A percentile compares a stretch with the other conserved stretches of the same genome.
Conservation (phyloP, 306 rosid species). For the Corylus heterophylla region DNA sequence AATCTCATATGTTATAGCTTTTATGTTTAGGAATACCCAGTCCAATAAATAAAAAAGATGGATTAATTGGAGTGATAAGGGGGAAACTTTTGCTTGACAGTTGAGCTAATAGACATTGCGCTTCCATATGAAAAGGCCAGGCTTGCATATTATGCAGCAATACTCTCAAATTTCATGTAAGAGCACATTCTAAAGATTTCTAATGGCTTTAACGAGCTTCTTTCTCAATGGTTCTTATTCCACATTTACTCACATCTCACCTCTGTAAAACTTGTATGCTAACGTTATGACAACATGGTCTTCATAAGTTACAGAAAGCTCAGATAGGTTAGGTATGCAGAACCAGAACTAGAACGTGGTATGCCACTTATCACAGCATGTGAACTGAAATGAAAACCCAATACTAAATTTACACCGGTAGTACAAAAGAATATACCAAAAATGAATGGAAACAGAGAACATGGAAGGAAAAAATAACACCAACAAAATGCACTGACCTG, state of each 20-base stretch:
- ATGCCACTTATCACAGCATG: not conserved
- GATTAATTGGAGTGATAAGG: not conserved
- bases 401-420: conserved; percentile 9
- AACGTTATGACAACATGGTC: not conserved
- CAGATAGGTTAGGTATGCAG: not conserved
- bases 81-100: not conserved
- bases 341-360: not conserved
- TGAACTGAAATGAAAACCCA: conserved; percentile 2
- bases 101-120: not conserved
- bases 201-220: not conserved
- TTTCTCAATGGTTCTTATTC: not conserved
- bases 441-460: not conserved
- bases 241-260: not conserved
- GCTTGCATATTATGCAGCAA: not conserved
- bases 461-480: conserved; percentile 13
- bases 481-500: conserved; percentile 62
- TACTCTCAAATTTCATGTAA: not conserved
- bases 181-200: not conserved
- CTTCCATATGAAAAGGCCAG: not conserved
- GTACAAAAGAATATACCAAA: conserved; percentile 1
- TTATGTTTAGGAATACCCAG: not conserved
- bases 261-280: not conserved
- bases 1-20: not conserved
- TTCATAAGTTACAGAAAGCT: not conserved
- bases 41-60: not conserved